These are phyloP conservation scores for Termitomyces sp. DNA, from an alignment of 768 basidiomycete genomes.

Conservation along the genomic window DNA sequence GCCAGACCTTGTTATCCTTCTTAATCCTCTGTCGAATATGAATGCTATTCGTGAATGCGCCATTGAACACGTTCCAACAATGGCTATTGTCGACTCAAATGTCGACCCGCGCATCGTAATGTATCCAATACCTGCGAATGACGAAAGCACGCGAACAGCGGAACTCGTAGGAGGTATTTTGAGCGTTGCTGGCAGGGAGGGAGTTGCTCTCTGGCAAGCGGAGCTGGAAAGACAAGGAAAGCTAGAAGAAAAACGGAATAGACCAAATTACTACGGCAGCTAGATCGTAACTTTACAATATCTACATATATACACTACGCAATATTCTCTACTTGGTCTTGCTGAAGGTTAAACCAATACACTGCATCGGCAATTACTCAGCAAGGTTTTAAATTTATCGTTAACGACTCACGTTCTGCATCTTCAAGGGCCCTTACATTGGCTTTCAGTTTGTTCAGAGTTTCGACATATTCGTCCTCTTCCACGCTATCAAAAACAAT, in stretches of 20 bases:
- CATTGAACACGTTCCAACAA: constrained; percentile 83
- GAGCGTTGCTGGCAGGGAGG: constrained; percentile 81
- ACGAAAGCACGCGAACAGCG: constrained; percentile 86
- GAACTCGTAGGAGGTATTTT: constrained; percentile 88
- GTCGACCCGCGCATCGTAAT: constrained; percentile 94
- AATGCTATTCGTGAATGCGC: constrained; percentile 91
- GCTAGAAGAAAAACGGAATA: constrained; percentile 14
- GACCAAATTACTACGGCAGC: constrained; percentile 7
- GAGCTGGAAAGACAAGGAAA: constrained; percentile 24
- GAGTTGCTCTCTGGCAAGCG: constrained; percentile 43
- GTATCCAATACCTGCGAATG: constrained; percentile 98
- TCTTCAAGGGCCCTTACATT: constrained; percentile 81
- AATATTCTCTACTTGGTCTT: constrained; percentile 25
- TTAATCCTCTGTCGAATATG: constrained; percentile 83
- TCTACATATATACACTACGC: constrained; percentile 8
- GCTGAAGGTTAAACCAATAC: constrained; percentile 67
- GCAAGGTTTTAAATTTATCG: background rate
- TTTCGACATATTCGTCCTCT: constrained; percentile 95
- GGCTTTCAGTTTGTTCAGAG: constrained; percentile 87
- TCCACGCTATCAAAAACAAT: constrained; percentile 97
- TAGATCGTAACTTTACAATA: constrained; percentile 5
- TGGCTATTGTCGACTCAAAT: constrained; percentile 93
- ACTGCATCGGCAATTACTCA: constrained; percentile 32
- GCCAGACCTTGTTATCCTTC: constrained; percentile 87
- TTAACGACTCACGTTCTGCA: constrained; percentile 64